phyloP scores from a whole-genome alignment of 345 rosid genomes.

The Salix viminalis region DNA sequence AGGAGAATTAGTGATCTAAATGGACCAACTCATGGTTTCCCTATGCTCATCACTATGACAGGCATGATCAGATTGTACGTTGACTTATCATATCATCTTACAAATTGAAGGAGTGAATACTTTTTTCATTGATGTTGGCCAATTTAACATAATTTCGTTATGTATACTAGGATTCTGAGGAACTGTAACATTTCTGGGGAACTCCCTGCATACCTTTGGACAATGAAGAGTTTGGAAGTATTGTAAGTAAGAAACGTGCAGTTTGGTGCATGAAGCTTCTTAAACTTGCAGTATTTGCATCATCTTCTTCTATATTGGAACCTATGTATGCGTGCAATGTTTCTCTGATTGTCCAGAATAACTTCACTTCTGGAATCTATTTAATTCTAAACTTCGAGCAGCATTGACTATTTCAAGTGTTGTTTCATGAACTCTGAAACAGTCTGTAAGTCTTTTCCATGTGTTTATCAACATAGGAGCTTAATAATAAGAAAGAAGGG shows the following conservation, averaged over 20 bases:
- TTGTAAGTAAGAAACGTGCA: constrained; percentile 20
- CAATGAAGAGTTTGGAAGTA: constrained; percentile 17
- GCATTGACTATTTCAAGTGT: neutral
- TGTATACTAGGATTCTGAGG: constrained; percentile 37
- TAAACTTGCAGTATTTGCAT: neutral
- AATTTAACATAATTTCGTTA: neutral
- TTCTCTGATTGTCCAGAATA: neutral
- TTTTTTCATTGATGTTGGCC: neutral
- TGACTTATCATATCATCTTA: neutral
- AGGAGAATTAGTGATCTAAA: constrained; percentile 51
- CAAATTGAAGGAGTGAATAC: neutral
- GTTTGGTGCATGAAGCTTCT: neutral
- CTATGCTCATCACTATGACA: constrained; percentile 24
- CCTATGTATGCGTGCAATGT: neutral
- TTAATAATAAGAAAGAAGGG: neutral
- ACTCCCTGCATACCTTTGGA: constrained; percentile 23
- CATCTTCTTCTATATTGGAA: neutral
- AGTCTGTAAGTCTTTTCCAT: neutral
- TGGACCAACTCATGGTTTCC: constrained; percentile 40
- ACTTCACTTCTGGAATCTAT: neutral
- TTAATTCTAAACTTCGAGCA: neutral
- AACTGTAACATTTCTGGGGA: constrained; percentile 26
- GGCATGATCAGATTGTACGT: constrained; percentile 36
- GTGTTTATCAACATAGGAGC: neutral
- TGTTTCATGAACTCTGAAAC: neutral